Conservation (phyloP, 805 yeast species). For the Spathaspora passalidarum region DNA sequence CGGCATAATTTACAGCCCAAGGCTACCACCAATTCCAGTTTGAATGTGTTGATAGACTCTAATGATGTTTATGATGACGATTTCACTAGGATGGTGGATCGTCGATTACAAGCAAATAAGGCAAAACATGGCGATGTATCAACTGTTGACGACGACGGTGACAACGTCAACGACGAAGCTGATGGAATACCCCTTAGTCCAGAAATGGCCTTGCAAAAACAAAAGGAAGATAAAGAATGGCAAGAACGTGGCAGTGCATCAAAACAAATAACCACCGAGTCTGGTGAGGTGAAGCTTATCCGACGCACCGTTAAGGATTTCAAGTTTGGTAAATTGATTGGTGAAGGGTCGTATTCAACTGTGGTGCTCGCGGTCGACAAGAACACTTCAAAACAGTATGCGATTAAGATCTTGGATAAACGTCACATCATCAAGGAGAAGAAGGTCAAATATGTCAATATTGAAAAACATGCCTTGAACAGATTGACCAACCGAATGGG, state of each 20-base stretch:
- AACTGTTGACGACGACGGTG: neutral
- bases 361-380: constrained; percentile 48
- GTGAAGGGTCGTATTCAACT: constrained; percentile 46
- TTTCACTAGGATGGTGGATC: constrained; percentile 1
- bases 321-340: constrained; percentile 38
- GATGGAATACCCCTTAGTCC: constrained; percentile 7
- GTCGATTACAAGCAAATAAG: constrained; percentile 7
- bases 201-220: constrained; percentile 4
- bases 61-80: constrained; percentile 3
- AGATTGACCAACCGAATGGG: constrained; percentile 61
- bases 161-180: neutral
- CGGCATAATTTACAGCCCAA: constrained; percentile 13
- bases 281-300: constrained; percentile 21
- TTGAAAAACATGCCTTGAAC: constrained; percentile 77
- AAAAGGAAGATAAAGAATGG: constrained; percentile 24
- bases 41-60: constrained; percentile 32
- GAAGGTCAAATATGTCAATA: constrained; percentile 80
- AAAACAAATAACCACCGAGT: constrained; percentile 14
- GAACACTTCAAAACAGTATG: constrained; percentile 57
- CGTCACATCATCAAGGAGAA: constrained; percentile 77
- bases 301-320: constrained; percentile 40
- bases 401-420: constrained; percentile 74
- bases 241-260: constrained; percentile 35
- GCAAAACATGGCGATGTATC: neutral
- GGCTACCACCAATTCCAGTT: constrained; percentile 31